These are phyloP conservation scores for Halocafeteria seosinensis DNA, from an alignment of 108 stramenopile species.

Conservation along the genomic window DNA sequence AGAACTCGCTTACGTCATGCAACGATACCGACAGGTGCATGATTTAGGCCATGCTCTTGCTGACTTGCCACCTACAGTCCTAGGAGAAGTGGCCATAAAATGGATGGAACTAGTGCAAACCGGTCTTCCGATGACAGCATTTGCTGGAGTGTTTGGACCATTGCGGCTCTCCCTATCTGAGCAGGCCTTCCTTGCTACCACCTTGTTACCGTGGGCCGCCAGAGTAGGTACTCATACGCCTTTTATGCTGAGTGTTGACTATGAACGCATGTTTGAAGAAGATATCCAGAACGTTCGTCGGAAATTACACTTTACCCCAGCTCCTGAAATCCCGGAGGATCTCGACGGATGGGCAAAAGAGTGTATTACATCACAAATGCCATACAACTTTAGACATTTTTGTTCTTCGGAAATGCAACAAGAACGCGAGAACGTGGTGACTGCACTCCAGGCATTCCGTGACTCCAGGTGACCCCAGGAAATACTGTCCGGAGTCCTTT, in stretches of 20 bases:
- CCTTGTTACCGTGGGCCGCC: not conserved
- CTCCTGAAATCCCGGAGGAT: too few species aligned
- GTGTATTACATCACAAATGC: too few species aligned
- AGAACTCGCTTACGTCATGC: conserved; percentile 74
- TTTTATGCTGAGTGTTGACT: not conserved
- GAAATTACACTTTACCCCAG: not conserved
- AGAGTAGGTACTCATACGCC: not conserved
- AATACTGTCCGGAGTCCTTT: too few species aligned
- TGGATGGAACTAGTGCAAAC: conserved; percentile 86
- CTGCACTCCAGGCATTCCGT: too few species aligned
- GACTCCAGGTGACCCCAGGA: too few species aligned
- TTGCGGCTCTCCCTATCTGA: not conserved
- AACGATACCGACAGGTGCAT: conserved; percentile 73
- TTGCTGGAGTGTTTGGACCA: conserved; percentile 27
- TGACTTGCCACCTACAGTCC: conserved; percentile 71
- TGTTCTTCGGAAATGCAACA: too few species aligned
- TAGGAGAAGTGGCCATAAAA: conserved; percentile 83
- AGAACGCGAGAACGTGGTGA: too few species aligned
- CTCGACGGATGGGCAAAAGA: too few species aligned
- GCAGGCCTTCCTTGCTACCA: not conserved
- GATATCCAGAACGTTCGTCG: not conserved
- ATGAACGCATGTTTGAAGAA: not conserved
- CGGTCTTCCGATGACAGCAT: conserved; percentile 58
- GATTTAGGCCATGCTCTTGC: conserved; percentile 83
- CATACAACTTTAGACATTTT: too few species aligned